These are phyloP conservation scores for Agapanthus africanus DNA, from an alignment of 106 monocot genomes.

Conservation along the genomic window DNA sequence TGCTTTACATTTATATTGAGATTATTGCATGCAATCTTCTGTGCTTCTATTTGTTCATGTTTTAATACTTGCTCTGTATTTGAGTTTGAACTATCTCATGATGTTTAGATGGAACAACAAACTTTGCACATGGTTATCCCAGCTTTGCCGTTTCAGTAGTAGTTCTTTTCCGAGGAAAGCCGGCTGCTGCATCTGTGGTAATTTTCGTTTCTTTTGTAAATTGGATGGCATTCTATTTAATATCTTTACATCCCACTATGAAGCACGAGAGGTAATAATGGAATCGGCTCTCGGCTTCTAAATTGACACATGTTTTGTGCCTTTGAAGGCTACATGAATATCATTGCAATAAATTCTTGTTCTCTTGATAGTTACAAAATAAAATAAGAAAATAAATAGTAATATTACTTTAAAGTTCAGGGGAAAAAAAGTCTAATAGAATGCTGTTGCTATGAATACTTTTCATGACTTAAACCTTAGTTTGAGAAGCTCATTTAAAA, in stretches of 20 bases:
- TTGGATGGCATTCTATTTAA: not conserved
- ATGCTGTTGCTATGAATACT: not conserved
- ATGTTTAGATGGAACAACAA: slow-evolving; percentile 92
- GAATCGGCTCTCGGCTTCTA: not conserved
- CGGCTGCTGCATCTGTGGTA: slow-evolving; percentile 95
- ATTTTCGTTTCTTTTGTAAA: not conserved
- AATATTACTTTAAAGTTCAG: too few species aligned
- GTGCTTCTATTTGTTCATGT: not conserved
- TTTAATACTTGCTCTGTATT: not conserved
- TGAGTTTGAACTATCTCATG: slow-evolving; percentile 6
- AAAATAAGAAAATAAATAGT: too few species aligned
- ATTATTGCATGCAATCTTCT: not conserved
- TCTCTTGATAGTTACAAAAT: too few species aligned
- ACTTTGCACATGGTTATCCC: slow-evolving; percentile 98
- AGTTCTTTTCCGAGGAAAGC: slow-evolving; percentile 89
- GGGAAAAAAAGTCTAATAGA: too few species aligned
- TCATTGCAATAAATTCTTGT: too few species aligned
- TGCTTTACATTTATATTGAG: not conserved
- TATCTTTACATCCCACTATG: not conserved
- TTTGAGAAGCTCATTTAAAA: too few species aligned
- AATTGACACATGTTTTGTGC: not conserved
- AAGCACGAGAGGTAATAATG: not conserved
- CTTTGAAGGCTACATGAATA: not conserved
- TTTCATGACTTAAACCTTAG: too few species aligned
- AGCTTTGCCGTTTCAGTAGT: slow-evolving; percentile 96